Base-by-base conservation (phyloP, 495 filamentous ascomycete species). In the Xylaria castorea region DNA sequence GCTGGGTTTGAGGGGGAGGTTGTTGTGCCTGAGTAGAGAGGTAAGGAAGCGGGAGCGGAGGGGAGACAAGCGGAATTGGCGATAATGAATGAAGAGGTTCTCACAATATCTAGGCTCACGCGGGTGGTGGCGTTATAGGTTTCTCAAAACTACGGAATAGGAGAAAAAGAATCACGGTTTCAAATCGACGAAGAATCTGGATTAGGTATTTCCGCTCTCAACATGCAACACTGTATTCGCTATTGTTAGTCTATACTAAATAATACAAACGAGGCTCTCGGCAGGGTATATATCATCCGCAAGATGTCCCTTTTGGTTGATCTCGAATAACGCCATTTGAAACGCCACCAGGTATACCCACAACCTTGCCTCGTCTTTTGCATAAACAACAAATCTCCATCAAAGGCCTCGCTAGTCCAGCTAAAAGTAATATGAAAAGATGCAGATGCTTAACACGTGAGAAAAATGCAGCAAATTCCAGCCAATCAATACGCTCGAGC, bases 1-100 rank as follows among this genome's bases (percentile, higher is more conserved):
- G 42, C 48, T 18, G 76, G 74, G 5, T 61, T 68, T n/a, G 70
- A 65, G 64, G 55, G 66, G 7, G 66, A 55, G 68, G 27, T 68
- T 57, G 36, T 44, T 7, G 34, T 68, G 11, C 50, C 50, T 27
- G 32, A 57, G 50, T 40, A 46, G 38, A 40, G 25, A 66, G 63
- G 69, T 46, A 42, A 63, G 32, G n/a, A 40, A 32, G 5, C 2
- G 53, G 5, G 27, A 57, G 14, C 12, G 16, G 25, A 32, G 12
- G 18, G 11, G 3, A 18, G 32, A 18, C 20, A 8, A 25, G 14
- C 22, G 61, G 22, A 22, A 27, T 30, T 9, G 48, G 27, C 44
- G 5, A 70, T 44, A 12, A 4, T 12, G 8, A 18, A 22, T 38
- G n/a, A 64, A 27, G 20, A 22, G 30, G 18, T 14, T 27, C 22